These are phyloP conservation scores for Monosporascus cannonballus DNA, from an alignment of 2,329 filamentous ascomycete species.

Conservation along the genomic window DNA sequence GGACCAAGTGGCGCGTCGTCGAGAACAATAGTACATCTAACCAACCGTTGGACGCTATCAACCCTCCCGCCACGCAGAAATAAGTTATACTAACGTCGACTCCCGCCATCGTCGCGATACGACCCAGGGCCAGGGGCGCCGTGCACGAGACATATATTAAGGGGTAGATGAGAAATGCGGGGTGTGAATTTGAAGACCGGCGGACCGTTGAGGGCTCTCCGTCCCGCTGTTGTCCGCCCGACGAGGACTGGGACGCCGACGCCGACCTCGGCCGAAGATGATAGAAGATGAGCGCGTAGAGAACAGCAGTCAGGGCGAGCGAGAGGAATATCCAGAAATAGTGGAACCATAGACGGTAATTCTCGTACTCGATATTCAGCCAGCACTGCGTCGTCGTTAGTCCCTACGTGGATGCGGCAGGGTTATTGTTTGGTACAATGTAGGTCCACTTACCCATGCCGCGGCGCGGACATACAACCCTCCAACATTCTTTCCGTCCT, in stretches of 20 bases:
- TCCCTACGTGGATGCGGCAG: too few relatives aligned
- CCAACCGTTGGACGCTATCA: slow-evolving; percentile 52
- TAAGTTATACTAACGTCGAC: slow-evolving; percentile 43
- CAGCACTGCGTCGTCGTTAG: slow-evolving; percentile 42
- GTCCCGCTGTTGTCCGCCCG: slow-evolving; percentile 9
- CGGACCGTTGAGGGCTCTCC: background rate
- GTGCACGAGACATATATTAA: slow-evolving; percentile 66
- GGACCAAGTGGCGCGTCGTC: slow-evolving; percentile 44
- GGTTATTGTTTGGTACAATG: background rate
- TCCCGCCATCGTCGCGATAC: slow-evolving; percentile 57
- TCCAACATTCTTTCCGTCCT: slow-evolving; percentile 33
- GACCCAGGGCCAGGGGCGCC: slow-evolving; percentile 56
- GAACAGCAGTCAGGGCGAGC: slow-evolving; percentile 26
- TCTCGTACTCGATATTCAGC: slow-evolving; percentile 47
- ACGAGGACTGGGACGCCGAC: slow-evolving; percentile 17
- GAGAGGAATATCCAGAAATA: slow-evolving; percentile 56
- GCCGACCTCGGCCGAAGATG: slow-evolving; percentile 21
- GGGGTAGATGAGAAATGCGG: slow-evolving; percentile 60
- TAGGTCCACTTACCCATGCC: slow-evolving; percentile 45
- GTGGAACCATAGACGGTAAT: slow-evolving; percentile 51
- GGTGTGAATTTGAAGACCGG: slow-evolving; percentile 23
- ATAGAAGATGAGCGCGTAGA: slow-evolving; percentile 32
- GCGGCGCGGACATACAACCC: slow-evolving; percentile 59
- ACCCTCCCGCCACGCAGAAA: slow-evolving; percentile 52
- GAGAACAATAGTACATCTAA: slow-evolving; percentile 50